These are phyloP conservation scores for Ceratocystis eucalypticola DNA, from an alignment of 2,329 filamentous ascomycete genomes.

Conservation along the genomic window DNA sequence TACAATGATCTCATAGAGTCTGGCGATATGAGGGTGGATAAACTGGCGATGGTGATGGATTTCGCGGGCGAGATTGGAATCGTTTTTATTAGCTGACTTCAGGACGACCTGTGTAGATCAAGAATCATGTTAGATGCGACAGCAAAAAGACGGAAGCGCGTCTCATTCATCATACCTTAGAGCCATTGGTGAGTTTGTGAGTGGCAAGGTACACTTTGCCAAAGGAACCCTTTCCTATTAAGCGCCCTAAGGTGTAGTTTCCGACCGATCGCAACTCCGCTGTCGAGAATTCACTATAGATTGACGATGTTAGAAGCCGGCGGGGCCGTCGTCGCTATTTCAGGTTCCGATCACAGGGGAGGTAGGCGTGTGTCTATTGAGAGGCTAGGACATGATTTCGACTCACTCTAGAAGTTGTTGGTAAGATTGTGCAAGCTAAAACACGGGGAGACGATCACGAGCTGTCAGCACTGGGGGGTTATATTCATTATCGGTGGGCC, in stretches of 20 bases:
- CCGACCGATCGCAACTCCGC: conserved; percentile 84
- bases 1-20: conserved; percentile 95
- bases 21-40: conserved; percentile 89
- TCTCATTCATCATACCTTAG: conserved; percentile 52
- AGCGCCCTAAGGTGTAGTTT: conserved; percentile 79
- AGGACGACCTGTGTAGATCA: conserved; percentile 53
- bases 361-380: neutral
- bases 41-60: conserved; percentile 99
- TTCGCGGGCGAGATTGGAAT: conserved; percentile 88
- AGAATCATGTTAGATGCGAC: conserved; percentile 4
- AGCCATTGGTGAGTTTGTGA: conserved; percentile 96
- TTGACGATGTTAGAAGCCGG: neutral
- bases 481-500: neutral
- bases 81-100: conserved; percentile 92
- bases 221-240: conserved; percentile 96
- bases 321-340: conserved; percentile 17
- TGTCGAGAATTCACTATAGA: conserved; percentile 80
- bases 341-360: conserved; percentile 9
- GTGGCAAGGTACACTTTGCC: conserved; percentile 94
- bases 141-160: neutral
- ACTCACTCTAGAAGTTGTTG: conserved; percentile 86
- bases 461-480: neutral
- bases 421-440: conserved; percentile 87
- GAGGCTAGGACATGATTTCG: conserved; percentile 1
- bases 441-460: neutral